A percentile compares a stretch with the other conserved stretches of the same genome.
These are phyloP conservation scores for Phytophthora rubi DNA, from an alignment of 352 stramenopile species.

Conservation along the genomic window DNA sequence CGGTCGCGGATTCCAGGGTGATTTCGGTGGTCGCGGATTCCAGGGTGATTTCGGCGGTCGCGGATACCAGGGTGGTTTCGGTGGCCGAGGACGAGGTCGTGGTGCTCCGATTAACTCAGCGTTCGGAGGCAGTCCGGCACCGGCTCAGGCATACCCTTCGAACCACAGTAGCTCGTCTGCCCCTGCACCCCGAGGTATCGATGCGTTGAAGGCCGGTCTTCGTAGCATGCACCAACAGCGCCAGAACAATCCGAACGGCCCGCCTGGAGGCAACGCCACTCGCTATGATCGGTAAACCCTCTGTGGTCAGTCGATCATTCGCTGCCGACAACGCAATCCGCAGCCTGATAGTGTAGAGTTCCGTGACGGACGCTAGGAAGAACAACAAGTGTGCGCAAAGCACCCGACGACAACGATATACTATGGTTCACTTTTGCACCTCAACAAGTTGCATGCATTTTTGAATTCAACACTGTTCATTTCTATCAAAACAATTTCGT, in stretches of 20 bases:
- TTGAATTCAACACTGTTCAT: too few relatives aligned
- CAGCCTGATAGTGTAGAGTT: conserved; percentile 41
- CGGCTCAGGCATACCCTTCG: conserved; percentile 56
- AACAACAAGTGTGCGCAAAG: conserved; percentile 26
- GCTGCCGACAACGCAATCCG: not conserved
- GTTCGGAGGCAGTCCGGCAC: conserved; percentile 62
- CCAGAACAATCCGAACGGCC: conserved; percentile 35
- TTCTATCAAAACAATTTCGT: too few relatives aligned
- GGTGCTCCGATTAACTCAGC: conserved; percentile 68
- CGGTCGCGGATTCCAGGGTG: conserved; percentile 15
- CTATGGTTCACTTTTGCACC: conserved; percentile 16
- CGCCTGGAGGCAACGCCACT: conserved; percentile 25
- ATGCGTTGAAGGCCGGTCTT: conserved; percentile 81
- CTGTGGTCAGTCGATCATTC: conserved; percentile 9
- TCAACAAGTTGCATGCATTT: too few relatives aligned
- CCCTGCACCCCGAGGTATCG: conserved; percentile 55
- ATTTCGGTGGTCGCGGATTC: too few relatives aligned
- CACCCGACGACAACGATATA: conserved; percentile 16
- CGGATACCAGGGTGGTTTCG: not conserved
- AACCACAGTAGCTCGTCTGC: conserved; percentile 41
- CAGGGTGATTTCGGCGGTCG: not conserved
- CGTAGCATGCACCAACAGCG: conserved; percentile 88
- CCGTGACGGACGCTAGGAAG: conserved; percentile 29
- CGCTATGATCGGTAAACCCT: conserved; percentile 64
- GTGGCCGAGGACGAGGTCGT: conserved; percentile 37